A percentile compares a stretch with the other conserved stretches of the same genome.
Evolutionary conservation across 2,329 filamentous ascomycete genomes (phyloP).

Genomic region (Domatiomyces catenatus): DNA sequence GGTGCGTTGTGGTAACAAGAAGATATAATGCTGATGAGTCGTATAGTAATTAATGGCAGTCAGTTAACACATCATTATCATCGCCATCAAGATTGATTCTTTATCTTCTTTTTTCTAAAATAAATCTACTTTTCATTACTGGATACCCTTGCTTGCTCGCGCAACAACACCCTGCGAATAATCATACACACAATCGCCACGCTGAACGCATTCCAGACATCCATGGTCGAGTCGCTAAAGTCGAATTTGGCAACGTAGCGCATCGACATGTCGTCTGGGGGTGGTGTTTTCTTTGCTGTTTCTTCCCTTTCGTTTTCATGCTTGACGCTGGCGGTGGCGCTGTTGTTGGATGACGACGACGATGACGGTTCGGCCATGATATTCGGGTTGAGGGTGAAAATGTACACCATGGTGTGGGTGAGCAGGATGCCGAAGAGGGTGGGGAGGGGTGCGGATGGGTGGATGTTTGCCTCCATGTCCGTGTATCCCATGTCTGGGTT

Average conservation of each 20-base stretch:
- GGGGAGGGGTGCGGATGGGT: background rate
- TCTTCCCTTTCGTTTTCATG: background rate
- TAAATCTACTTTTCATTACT: no score
- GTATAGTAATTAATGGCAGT: background rate
- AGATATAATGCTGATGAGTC: background rate
- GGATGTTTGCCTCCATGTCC: background rate
- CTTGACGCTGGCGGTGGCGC: background rate
- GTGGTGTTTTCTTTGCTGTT: background rate
- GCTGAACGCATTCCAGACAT: constrained; percentile 46
- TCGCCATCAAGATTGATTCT: no score
- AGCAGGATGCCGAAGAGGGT: constrained; percentile 1
- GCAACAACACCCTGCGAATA: constrained; percentile 28
- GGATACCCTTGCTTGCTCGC: no score
- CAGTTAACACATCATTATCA: no score
- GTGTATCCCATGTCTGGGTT: background rate
- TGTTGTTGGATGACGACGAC: background rate
- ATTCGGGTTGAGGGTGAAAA: background rate
- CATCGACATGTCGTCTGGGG: background rate
- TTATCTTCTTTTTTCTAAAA: no score
- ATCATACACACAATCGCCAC: constrained; percentile 41
- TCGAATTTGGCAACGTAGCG: constrained; percentile 26
- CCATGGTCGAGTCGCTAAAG: constrained; percentile 36
- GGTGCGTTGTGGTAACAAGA: constrained; percentile 27
- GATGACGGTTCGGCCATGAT: background rate
- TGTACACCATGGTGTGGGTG: background rate